Evolutionary conservation across 2,329 filamentous ascomycete genomes (phyloP).

Genomic region (Talaromyces sp.): DNA sequence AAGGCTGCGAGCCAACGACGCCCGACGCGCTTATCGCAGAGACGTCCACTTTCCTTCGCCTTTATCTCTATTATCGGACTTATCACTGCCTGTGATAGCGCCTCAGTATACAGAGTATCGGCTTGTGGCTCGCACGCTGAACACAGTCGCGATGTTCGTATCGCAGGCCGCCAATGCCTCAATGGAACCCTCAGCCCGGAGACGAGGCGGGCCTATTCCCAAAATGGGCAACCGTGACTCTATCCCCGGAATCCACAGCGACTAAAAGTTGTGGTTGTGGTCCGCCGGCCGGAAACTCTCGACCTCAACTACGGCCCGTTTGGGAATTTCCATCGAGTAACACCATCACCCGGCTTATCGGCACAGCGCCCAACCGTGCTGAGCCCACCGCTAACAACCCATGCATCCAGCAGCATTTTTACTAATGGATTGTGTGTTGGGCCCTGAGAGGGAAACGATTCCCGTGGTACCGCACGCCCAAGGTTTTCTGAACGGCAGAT

Average conservation of each 20-base stretch:
- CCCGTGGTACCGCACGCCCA: not conserved
- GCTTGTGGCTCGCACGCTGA: not conserved
- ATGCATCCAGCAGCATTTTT: not conserved
- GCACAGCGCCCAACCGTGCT: not conserved
- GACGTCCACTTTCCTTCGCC: not conserved
- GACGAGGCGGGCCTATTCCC: not conserved
- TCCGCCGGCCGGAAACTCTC: not conserved
- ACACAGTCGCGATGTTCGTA: not conserved
- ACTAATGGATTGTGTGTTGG: not conserved
- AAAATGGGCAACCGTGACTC: constrained; percentile 10
- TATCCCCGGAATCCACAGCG: constrained; percentile 7
- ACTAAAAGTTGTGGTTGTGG: not conserved
- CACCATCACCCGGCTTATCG: not conserved
- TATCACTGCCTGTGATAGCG: too few species aligned
- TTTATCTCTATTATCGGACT: too few species aligned
- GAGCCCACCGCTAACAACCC: not conserved
- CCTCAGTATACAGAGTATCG: too few species aligned
- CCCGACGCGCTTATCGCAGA: not conserved
- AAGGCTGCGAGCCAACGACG: not conserved
- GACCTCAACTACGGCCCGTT: not conserved
- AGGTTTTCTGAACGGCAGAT: not conserved
- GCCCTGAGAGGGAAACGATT: not conserved
- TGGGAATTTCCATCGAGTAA: constrained; percentile 8
- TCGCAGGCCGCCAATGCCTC: not conserved
- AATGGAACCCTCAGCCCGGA: not conserved